These are phyloP conservation scores for Schizochytrium sp. DNA, from an alignment of 108 stramenopile genomes.

Conservation along the genomic window DNA sequence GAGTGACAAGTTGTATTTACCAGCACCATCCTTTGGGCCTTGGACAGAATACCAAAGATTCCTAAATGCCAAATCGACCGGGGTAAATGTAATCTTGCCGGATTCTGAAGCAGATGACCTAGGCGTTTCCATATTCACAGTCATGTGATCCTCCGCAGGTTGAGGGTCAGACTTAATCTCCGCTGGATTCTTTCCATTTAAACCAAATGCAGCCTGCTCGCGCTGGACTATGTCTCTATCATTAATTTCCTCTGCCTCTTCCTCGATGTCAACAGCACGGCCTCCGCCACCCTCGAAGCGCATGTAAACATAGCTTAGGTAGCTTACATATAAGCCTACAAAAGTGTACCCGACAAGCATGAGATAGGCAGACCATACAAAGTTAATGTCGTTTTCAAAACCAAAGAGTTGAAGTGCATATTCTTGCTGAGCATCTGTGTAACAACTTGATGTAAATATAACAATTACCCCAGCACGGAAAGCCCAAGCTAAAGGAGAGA, in stretches of 20 bases:
- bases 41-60: slow-evolving; percentile 48
- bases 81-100: not conserved
- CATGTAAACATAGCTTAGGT: slow-evolving; percentile 11
- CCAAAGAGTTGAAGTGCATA: not conserved
- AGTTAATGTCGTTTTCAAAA: not conserved
- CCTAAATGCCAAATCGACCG: slow-evolving; percentile 32
- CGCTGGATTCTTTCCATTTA: no score
- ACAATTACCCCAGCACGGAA: not conserved
- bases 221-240: not conserved
- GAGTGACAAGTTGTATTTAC: slow-evolving; percentile 17
- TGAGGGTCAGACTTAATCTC: no score
- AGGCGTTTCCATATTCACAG: no score
- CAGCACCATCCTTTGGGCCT: not conserved
- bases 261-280: not conserved
- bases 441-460: slow-evolving; percentile 21
- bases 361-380: not conserved
- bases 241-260: not conserved
- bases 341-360: not conserved
- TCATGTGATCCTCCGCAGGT: no score
- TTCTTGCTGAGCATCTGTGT: not conserved
- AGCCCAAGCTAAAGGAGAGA: slow-evolving; percentile 61
- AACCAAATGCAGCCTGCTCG: no score
- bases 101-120: no score
- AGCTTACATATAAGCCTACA: not conserved
- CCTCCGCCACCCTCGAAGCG: slow-evolving; percentile 35